Evolutionary conservation across 495 filamentous ascomycete genomes (phyloP).

Genomic region (Penicillium ochrochloron): DNA sequence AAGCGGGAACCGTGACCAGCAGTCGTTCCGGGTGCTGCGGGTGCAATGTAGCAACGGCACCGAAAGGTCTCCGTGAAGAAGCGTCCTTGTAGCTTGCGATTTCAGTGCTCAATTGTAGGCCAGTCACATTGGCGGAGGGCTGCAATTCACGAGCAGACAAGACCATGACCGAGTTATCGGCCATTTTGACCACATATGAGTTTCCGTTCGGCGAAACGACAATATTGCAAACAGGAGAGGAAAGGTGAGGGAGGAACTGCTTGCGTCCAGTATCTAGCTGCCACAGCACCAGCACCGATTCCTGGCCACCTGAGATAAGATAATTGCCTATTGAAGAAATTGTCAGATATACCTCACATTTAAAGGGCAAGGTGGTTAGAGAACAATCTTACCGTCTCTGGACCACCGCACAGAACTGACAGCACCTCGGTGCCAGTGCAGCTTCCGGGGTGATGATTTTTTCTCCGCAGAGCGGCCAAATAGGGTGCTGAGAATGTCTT

Average conservation of each 20-base stretch:
- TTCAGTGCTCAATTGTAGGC: conserved; percentile 66
- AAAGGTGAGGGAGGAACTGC: conserved; percentile 85
- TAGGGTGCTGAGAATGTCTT: conserved; percentile 68
- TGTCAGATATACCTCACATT: conserved; percentile 7
- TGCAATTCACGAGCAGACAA: conserved; percentile 85
- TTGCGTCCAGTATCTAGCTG: conserved; percentile 83
- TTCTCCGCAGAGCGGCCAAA: conserved; percentile 47
- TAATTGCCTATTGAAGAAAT: conserved; percentile 74
- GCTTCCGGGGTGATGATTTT: conserved; percentile 43
- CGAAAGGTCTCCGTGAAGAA: conserved; percentile 27
- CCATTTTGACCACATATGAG: conserved; percentile 79
- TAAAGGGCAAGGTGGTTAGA: background rate
- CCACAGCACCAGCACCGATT: conserved; percentile 93
- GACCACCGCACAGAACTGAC: conserved; percentile 87
- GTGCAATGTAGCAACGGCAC: conserved; percentile 47
- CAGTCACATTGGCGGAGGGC: conserved; percentile 78
- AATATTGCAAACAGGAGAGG: conserved; percentile 78
- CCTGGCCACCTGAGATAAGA: conserved; percentile 86
- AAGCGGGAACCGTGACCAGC: conserved; percentile 63
- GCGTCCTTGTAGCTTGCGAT: conserved; percentile 18
- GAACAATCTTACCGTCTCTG: conserved; percentile 70
- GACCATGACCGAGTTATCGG: conserved; percentile 88
- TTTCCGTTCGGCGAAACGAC: conserved; percentile 78
- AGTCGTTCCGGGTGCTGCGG: conserved; percentile 61
- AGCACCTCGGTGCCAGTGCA: conserved; percentile 91